Conservation (phyloP, 305 asterid species). For the Fraxinus sp. region DNA sequence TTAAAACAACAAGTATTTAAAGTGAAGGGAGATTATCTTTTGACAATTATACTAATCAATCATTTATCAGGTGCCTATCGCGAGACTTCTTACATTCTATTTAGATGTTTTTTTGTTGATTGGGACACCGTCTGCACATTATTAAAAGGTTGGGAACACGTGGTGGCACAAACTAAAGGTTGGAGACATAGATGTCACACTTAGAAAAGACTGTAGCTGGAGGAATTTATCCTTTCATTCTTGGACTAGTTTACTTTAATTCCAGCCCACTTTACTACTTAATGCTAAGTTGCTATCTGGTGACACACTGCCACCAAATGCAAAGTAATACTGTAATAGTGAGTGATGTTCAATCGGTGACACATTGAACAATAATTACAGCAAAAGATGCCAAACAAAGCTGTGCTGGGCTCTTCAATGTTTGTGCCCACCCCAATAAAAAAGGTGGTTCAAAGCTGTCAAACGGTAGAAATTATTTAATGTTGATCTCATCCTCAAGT, state of each 20-base stretch:
- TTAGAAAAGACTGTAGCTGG: conserved; percentile 7
- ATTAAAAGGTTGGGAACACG: neutral
- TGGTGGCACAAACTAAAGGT: neutral
- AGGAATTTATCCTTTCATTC: neutral
- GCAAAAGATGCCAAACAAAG: conserved; percentile 13
- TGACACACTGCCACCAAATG: conserved; percentile 5
- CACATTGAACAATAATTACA: conserved; percentile 6
- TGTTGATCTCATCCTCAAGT: neutral
- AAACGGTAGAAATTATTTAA: neutral
- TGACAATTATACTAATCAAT: neutral
- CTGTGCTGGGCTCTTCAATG: neutral
- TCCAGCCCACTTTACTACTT: neutral
- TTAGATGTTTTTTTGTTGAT: neutral
- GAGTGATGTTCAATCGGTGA: neutral
- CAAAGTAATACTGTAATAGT: neutral
- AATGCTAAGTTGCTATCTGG: conserved; percentile 2
- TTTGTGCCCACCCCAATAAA: neutral
- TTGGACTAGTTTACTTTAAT: conserved; percentile 5
- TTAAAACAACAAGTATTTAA: neutral
- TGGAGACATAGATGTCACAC: neutral
- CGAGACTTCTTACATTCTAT: neutral
- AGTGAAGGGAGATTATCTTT: neutral
- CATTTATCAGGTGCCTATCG: neutral
- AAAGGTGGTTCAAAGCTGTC: neutral
- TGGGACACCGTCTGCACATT: neutral